Evolutionary conservation across 2,329 filamentous ascomycete species (phyloP), one percentile per base, ranked within the genome.

Genomic region (Penicillium glabrum): DNA sequence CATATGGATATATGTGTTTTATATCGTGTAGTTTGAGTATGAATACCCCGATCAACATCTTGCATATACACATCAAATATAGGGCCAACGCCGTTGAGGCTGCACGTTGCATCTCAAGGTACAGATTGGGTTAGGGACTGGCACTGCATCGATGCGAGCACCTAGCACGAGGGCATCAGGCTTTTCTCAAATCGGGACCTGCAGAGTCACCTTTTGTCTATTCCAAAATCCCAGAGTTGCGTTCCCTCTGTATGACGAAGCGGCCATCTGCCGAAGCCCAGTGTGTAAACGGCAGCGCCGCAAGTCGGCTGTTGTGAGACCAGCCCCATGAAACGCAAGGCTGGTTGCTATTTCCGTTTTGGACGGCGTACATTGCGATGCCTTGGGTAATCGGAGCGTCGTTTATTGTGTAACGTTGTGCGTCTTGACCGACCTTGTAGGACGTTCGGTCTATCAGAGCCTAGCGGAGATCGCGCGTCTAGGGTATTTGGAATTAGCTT

Each of bases 241-340:
- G 48, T 46, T 37, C 29, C 46, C 51, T 51, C 43, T 54, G 63
- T 64, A 57, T 53, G 33, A 64, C 61, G 16, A 39, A 41, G 27
- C 23, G 26, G 47, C 49, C 50, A 35, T 37, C 33, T 57, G 59
- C 53, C 58, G 58, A 54, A 59, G 49, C 58, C 55, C 52, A 63
- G 57, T 52, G 47, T 62, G 57, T 54, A 52, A 60, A 60, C 51
- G 56, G 60, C 53, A 62, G 54, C 50, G 54, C 56, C 57, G 52
- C 57, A 62, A 53, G 51, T 54, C 57, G 51, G 48, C 55, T 61
- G 59, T 41, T 54, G 63, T 65, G 56, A 60, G 53, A 66, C 62
- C 51, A 50, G 16, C 33, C 16, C 35, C 47, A 49, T 48, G 24
- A 26, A 54, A 41, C 29, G 49, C 43, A 6, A 46, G 47, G 46